Evolutionary conservation across 73 alveolate genomes (phyloP), one percentile per base, ranked within the genome.

Genomic region (Paramecium primaurelia): DNA sequence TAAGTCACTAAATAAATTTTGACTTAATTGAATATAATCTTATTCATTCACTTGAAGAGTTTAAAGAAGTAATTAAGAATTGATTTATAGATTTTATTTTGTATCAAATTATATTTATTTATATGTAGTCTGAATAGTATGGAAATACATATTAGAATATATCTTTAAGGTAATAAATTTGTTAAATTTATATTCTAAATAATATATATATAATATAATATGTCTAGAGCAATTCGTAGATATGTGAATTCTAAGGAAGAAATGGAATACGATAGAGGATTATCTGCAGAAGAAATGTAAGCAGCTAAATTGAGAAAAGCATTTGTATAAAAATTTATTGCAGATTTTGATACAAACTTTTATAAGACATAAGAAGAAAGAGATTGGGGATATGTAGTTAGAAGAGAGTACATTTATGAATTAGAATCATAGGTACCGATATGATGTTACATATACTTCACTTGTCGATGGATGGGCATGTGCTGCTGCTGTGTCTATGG

Each of bases 301-400:
- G 94, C 94, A 45, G 80, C 94, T 38, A 89, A 89, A 37, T 89
- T 89, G 38, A 71, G 94, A 71, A 89, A 45, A 58, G 94, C 47
- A 14, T 93, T 93, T 32, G 38, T 93, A 20, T 68, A 40, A 54
- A 87, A 93, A 54, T 93, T 45, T 59, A 94, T 91, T 22, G 92
- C 93, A 32, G 93, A 93, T 38, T 77, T 59, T 45, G 93, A 92
- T 68, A 38, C 92, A 25, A 88, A 92, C 47, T 68, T 59, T 71
- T 96, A 92, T 69, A 88, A 86, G 77, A 96, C 99, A 45, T 95
- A 95, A 59, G 93, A 77, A 45, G 99, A 96, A 88, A 95, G 96
- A 88, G 99, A 96, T 80, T 96, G 99, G 99, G 96, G 97, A 58
- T 95, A 94, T 85, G 87, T 96, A 45, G 97, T 95, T 37, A 93